Conservation (phyloP, 2,329 filamentous ascomycete species). For the Tolypocladium tropicale region DNA sequence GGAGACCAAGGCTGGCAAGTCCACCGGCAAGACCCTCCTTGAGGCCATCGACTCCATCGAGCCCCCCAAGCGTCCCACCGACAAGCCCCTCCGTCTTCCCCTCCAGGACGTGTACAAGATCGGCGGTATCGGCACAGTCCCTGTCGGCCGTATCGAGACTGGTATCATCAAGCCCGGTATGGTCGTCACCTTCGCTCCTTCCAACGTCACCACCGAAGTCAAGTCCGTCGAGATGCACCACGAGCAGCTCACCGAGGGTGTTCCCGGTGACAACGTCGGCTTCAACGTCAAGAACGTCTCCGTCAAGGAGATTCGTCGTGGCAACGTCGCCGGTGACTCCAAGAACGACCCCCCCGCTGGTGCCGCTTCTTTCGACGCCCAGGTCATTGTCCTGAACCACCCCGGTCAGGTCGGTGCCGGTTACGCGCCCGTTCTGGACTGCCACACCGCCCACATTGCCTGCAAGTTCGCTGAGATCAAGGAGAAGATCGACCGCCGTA, state of each 20-base stretch:
- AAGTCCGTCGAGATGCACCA: conserved; percentile 99
- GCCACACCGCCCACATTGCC: conserved; percentile 99
- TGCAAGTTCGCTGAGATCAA: conserved; percentile 99
- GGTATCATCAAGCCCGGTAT: conserved; percentile 85
- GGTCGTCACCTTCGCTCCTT: conserved; percentile 97
- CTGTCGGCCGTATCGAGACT: conserved; percentile 99
- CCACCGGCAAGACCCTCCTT: conserved; percentile 91
- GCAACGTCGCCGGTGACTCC: conserved; percentile 99
- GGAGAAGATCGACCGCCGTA: conserved; percentile 99
- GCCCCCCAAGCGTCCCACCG: conserved; percentile 80
- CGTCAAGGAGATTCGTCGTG: conserved; percentile 99
- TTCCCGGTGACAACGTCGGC: conserved; percentile 99
- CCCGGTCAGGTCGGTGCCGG: conserved; percentile 98
- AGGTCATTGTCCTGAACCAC: conserved; percentile 99
- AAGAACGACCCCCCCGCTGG: conserved; percentile 96
- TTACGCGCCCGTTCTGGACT: conserved; percentile 98
- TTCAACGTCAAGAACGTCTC: conserved; percentile 99
- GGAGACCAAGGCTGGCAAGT: conserved; percentile 81
- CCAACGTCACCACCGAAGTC: conserved; percentile 99
- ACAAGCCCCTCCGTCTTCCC: conserved; percentile 99
- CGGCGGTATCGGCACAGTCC: conserved; percentile 98
- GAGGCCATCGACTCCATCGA: conserved; percentile 98
- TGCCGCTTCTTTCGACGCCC: conserved; percentile 92
- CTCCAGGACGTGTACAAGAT: conserved; percentile 99
- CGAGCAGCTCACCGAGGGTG: conserved; percentile 93